Percentiles rank a stretch among this genome's conserved stretches.
These are phyloP conservation scores for Pholiota microspora DNA, from an alignment of 768 basidiomycete genomes.

Conservation along the genomic window DNA sequence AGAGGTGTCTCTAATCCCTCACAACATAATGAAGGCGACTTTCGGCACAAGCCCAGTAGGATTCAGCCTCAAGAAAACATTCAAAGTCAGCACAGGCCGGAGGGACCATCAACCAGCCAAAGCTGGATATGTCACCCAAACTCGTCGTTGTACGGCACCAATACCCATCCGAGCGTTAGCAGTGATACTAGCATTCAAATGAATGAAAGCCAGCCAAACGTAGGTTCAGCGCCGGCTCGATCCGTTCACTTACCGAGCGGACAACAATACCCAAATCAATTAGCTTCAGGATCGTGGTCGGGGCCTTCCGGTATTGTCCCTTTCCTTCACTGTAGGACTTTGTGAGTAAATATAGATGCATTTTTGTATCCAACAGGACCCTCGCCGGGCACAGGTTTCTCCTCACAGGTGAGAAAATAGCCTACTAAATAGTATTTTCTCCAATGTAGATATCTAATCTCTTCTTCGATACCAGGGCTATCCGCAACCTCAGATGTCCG, in stretches of 20 bases:
- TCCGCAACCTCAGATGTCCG: neutral
- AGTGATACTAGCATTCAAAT: neutral
- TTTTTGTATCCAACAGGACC: neutral
- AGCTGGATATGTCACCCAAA: too few relatives aligned
- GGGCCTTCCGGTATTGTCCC: neutral
- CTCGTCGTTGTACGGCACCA: neutral
- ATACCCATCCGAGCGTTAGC: neutral
- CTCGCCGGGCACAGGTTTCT: too few relatives aligned
- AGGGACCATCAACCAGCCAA: too few relatives aligned
- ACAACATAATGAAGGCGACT: neutral
- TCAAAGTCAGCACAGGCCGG: neutral
- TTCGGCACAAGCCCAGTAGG: neutral
- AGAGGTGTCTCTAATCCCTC: neutral
- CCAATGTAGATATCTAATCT: too few relatives aligned
- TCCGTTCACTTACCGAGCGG: neutral
- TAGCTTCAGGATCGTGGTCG: neutral
- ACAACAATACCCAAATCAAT: neutral
- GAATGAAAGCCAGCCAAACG: neutral
- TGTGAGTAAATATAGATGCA: neutral
- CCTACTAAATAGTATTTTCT: too few relatives aligned
- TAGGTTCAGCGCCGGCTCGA: too few relatives aligned
- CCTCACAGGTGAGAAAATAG: too few relatives aligned
- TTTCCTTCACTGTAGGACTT: neutral
- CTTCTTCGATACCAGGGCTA: too few relatives aligned
- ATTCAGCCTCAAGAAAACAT: neutral